Conservation (phyloP, 805 yeast species). For the Candida anglica region DNA sequence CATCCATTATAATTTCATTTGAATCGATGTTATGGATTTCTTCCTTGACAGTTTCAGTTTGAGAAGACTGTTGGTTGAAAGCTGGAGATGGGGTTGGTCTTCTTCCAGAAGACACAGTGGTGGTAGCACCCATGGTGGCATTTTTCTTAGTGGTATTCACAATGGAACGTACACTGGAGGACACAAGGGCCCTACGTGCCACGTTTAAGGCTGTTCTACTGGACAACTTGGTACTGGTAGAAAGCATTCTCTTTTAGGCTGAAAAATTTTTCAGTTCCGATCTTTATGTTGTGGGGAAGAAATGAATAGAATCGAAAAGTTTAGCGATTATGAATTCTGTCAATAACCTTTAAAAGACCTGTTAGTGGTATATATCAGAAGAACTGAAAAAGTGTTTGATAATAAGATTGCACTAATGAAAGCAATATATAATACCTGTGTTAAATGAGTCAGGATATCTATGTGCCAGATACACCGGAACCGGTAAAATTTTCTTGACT, state of each 20-base stretch:
- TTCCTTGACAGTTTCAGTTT: constrained; percentile 12
- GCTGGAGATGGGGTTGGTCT: constrained; percentile 49
- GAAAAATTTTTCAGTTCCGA: not conserved
- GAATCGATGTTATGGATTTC: constrained; percentile 9
- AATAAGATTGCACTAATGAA: too few relatives aligned
- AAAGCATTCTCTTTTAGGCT: constrained; percentile 1
- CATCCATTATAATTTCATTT: constrained; percentile 50
- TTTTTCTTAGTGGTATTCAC: constrained; percentile 25
- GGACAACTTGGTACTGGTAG: too few relatives aligned
- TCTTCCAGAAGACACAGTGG: constrained; percentile 7
- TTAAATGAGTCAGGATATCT: too few relatives aligned
- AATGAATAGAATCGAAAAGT: not conserved
- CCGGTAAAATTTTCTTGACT: too few relatives aligned
- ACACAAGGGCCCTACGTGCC: constrained; percentile 7
- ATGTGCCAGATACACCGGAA: too few relatives aligned
- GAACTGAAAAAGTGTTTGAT: too few relatives aligned
- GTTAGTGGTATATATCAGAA: too few relatives aligned
- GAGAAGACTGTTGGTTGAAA: constrained; percentile 33
- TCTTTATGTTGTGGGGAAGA: not conserved
- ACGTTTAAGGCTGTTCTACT: constrained; percentile 7
- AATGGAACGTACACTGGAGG: constrained; percentile 17
- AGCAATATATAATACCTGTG: too few relatives aligned
- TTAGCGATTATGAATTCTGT: not conserved
- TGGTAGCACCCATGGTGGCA: constrained; percentile 26
- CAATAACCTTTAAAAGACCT: not conserved